Percentiles rank a stretch among this genome's conserved stretches.
These are phyloP conservation scores for Cyberlindnera maclurae DNA, from an alignment of 805 yeast species.

Conservation along the genomic window DNA sequence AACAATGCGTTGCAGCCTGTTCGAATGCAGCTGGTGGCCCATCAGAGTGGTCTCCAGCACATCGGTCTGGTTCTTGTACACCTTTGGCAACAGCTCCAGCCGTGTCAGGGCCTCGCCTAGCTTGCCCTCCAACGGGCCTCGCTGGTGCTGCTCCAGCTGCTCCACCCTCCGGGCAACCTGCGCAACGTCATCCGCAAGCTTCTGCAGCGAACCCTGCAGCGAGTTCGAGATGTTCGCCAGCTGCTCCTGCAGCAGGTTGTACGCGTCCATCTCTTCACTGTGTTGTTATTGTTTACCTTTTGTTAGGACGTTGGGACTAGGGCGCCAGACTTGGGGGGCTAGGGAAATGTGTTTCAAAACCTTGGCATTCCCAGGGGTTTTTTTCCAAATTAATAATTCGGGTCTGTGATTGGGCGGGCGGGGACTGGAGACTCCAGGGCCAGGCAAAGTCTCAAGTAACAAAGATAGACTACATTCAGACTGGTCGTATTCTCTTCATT, in stretches of 20 bases:
- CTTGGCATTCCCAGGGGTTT: not conserved
- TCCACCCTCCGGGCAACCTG: slow-evolving; percentile 16
- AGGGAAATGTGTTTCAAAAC: no score
- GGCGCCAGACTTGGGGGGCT: no score
- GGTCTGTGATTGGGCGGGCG: no score
- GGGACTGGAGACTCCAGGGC: no score
- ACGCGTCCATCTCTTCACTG: slow-evolving; percentile 18
- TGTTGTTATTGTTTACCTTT: not conserved
- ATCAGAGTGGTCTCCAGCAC: slow-evolving; percentile 12
- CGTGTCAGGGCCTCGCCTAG: slow-evolving; percentile 9
- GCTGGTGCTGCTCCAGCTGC: slow-evolving; percentile 16
- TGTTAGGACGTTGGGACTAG: no score
- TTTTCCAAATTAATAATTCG: no score
- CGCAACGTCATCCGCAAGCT: slow-evolving; percentile 16
- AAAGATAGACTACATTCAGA: no score
- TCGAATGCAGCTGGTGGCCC: slow-evolving; percentile 18
- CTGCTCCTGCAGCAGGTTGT: slow-evolving; percentile 21
- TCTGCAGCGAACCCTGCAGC: slow-evolving; percentile 11
- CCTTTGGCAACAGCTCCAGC: slow-evolving; percentile 14
- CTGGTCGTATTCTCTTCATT: not conserved
- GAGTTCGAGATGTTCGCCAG: slow-evolving; percentile 14
- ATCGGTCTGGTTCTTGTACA: slow-evolving; percentile 16
- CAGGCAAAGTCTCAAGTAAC: no score
- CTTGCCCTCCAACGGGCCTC: slow-evolving; percentile 6
- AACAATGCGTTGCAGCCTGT: slow-evolving; percentile 10